These are phyloP conservation scores for Protomyces inouyei DNA, from an alignment of 1,139 yeast species.

Conservation along the genomic window DNA sequence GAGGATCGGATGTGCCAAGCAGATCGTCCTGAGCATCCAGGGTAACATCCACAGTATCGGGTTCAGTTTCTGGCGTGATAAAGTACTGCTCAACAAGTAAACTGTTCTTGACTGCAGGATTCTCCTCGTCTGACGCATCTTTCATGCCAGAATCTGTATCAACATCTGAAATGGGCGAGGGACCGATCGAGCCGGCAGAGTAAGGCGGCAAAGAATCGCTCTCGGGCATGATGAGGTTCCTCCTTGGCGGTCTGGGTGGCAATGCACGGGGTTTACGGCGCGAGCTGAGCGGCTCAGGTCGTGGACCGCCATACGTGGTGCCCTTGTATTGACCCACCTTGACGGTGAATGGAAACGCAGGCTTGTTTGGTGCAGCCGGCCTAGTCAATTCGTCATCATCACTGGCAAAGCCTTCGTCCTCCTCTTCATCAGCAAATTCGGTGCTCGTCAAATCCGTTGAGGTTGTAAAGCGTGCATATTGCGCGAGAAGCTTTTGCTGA, in stretches of 20 bases:
- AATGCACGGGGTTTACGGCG: not conserved
- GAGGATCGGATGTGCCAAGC: not conserved
- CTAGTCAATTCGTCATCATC: conserved; percentile 8
- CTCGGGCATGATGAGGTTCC: not conserved
- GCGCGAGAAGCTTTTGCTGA: conserved; percentile 46
- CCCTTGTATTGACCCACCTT: conserved; percentile 22
- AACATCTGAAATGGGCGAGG: not conserved
- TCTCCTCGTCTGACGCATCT: conserved; percentile 30
- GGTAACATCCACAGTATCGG: not conserved
- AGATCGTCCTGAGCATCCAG: not conserved
- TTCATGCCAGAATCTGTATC: conserved; percentile 29
- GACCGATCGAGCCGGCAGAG: not conserved
- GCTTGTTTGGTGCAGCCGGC: not conserved
- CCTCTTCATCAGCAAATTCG: not conserved
- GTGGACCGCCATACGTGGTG: not conserved
- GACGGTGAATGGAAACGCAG: conserved; percentile 2
- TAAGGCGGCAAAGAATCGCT: not conserved
- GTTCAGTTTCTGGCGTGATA: not conserved
- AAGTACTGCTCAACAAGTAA: not conserved
- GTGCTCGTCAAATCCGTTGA: conserved; percentile 2
- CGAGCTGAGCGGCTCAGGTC: not conserved
- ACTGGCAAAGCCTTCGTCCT: not conserved
- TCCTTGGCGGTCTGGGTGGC: not conserved
- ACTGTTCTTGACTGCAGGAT: not conserved
- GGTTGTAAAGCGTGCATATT: conserved; percentile 32